Percentiles rank a stretch among this genome's conserved stretches.
Evolutionary conservation across 345 rosid genomes (phyloP).

Genomic region (Heritiera littoralis): DNA sequence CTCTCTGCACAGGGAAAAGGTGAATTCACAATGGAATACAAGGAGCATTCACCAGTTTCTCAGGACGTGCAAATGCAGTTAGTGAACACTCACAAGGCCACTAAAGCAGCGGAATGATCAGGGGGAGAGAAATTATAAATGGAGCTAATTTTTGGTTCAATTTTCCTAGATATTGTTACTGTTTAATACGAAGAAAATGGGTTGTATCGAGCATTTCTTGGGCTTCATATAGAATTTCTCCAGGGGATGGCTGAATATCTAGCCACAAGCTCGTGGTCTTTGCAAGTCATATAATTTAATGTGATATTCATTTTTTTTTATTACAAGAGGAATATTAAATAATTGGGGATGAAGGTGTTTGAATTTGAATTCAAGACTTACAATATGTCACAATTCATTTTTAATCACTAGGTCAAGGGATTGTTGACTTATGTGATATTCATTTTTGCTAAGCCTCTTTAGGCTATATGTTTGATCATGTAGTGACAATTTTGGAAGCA

Average conservation of each 20-base stretch:
- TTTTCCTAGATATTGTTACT: too few relatives aligned
- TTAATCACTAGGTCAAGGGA: too few relatives aligned
- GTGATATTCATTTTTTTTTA: conserved; percentile 3
- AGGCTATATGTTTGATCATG: background rate
- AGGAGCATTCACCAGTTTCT: conserved; percentile 83
- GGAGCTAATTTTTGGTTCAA: too few relatives aligned
- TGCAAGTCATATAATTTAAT: background rate
- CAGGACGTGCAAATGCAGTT: conserved; percentile 85
- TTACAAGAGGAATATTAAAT: too few relatives aligned
- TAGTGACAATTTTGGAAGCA: conserved; percentile 7
- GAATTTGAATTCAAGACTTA: too few relatives aligned
- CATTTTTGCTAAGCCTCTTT: background rate
- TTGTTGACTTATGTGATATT: background rate
- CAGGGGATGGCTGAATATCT: background rate
- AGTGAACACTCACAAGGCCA: conserved; percentile 71
- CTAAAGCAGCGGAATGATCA: conserved; percentile 49
- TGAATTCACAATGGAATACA: conserved; percentile 98
- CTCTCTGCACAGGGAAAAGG: conserved; percentile 71
- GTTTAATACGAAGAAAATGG: too few relatives aligned
- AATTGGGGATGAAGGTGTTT: too few relatives aligned
- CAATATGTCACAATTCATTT: too few relatives aligned
- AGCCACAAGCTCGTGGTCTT: background rate
- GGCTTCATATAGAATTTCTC: too few relatives aligned
- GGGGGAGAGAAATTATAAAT: too few relatives aligned
- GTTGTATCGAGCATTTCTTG: too few relatives aligned